These are phyloP conservation scores for Begonia fuchsioides DNA, from an alignment of 306 rosid species.

Conservation along the genomic window DNA sequence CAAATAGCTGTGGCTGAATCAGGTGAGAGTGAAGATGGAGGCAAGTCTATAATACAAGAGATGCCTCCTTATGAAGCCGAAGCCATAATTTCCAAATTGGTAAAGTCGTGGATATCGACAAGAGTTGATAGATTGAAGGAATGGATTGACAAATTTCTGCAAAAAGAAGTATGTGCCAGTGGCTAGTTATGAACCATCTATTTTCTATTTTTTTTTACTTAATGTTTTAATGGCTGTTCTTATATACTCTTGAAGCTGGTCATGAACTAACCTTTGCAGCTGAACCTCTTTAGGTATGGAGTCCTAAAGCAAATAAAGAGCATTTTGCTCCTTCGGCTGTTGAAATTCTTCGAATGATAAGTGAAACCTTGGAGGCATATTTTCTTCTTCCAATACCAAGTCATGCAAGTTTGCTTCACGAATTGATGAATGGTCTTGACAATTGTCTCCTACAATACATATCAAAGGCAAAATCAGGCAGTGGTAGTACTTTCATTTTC, in stretches of 20 bases:
- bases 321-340: constrained; percentile 65
- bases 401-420: constrained; percentile 52
- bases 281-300: constrained; percentile 44
- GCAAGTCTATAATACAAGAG: constrained; percentile 76
- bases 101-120: constrained; percentile 64
- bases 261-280: constrained; percentile 1
- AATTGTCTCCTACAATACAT: constrained; percentile 69
- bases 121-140: constrained; percentile 79
- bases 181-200: neutral
- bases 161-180: constrained; percentile 51
- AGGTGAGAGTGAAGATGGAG: constrained; percentile 94
- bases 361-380: constrained; percentile 84
- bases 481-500: constrained; percentile 36
- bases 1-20: constrained; percentile 92
- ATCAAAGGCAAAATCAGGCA: constrained; percentile 60
- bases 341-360: constrained; percentile 61
- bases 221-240: no score
- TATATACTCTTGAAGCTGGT: neutral
- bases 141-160: constrained; percentile 71
- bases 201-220: no score
- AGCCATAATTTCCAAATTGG: constrained; percentile 45
- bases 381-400: constrained; percentile 64
- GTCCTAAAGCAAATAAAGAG: constrained; percentile 66
- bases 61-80: constrained; percentile 98
- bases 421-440: constrained; percentile 67